Conservation (phyloP, 164 flowering plant genomes). For the Warburgia ugandensis region DNA sequence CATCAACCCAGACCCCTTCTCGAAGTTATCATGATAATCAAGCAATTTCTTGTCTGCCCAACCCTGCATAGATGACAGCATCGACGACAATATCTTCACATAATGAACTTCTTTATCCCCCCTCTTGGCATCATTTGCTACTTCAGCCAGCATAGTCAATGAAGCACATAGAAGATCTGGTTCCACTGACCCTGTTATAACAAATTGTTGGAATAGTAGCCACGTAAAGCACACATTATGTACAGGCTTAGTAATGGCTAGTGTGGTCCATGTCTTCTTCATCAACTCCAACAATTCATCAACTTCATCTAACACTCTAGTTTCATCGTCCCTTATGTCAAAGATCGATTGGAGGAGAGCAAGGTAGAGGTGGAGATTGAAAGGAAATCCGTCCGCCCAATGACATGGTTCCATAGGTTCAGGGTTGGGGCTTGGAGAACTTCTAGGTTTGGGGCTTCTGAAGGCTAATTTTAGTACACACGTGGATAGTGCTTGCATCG, state of each 20-base stretch:
- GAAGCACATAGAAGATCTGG: slow-evolving; percentile 69
- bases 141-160: slow-evolving; percentile 58
- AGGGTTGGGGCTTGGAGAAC: too few relatives aligned
- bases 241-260: slow-evolving; percentile 47
- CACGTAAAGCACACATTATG: slow-evolving; percentile 82
- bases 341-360: slow-evolving; percentile 65
- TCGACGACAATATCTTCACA: slow-evolving; percentile 42
- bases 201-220: slow-evolving; percentile 75
- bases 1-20: slow-evolving; percentile 41
- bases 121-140: slow-evolving; percentile 57
- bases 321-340: slow-evolving; percentile 69
- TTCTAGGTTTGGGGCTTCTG: slow-evolving; percentile 47
- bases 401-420: slow-evolving; percentile 80
- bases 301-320: slow-evolving; percentile 72
- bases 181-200: slow-evolving; percentile 51
- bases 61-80: slow-evolving; percentile 43
- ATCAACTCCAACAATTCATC: slow-evolving; percentile 86
- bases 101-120: slow-evolving; percentile 39
- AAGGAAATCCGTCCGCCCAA: slow-evolving; percentile 91
- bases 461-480: slow-evolving; percentile 61
- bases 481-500: slow-evolving; percentile 54
- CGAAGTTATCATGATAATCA: slow-evolving; percentile 55
- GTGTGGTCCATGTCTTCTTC: slow-evolving; percentile 89
- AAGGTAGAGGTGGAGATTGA: slow-evolving; percentile 64
- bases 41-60: slow-evolving; percentile 75